Base-by-base conservation (phyloP, 441 rosid species). In the Croton setiger region DNA sequence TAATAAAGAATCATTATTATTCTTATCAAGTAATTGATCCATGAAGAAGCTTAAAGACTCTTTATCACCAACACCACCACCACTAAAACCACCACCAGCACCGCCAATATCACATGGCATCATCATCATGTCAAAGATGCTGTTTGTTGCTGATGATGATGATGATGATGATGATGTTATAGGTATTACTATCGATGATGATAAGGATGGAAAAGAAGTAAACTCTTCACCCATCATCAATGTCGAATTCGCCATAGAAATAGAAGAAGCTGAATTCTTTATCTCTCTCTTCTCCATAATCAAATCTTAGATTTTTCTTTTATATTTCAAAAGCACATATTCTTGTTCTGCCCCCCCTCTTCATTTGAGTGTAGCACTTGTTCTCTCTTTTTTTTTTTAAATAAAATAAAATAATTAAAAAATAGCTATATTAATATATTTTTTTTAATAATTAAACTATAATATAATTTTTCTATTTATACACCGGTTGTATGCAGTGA, bases 51-150 rank as follows among this genome's bases (percentile, higher is more conserved):
- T 84, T 15, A 80, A 74, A 66, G 79, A 61, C 35, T 48, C 79
- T 69, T 76, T 79, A 72, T 80, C 78, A 78, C 73, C 76, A 27
- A 1, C 31, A 27, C 1, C 31, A 27, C 1, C 31, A 27, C 31
- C 31, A 27, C 31, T 27, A 27, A 27, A 27, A 27, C 31, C 31
- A 27, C 31, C 31, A 27, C 31, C 31, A 27, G 31, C 31, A 27
- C 31, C 31, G 31, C 31, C 31, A 58, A 63, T 75, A 72, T 78
- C 70, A 79, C 72, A 65, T 66, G 83, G 59, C 37, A 48, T 23
- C 41, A 75, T 74, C 31, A 75, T 64, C 78, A 75, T 74, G 73
- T 89, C 96, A 71, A 89, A 88, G 84, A 85, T 73, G 84, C 81
- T 74, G 15, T 23, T 12, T 5, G 43, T 39, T 39, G 43, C 10